Evolutionary conservation across 176 grass and related monocot genomes (phyloP), one percentile per base, ranked within the genome.

Genomic region (Puccinellia tenuiflora): DNA sequence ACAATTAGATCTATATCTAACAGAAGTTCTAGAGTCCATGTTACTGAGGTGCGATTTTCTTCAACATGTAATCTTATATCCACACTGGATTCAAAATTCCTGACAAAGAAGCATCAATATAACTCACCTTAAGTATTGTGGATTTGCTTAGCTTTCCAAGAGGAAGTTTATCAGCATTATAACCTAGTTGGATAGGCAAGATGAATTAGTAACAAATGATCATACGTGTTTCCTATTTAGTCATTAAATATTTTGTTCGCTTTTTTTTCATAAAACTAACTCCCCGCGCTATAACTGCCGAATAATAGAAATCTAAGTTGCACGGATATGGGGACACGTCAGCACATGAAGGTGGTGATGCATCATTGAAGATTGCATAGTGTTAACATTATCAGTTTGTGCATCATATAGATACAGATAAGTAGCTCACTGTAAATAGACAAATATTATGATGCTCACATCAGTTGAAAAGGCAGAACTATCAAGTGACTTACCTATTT

Each of bases 131-230:
- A 64, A 95, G 81, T 86, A 98, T 92, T 81, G 90, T 98, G 78
- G 96, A 91, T 90, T 95, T 95, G 77, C 96, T 95, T 80, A 98
- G 85, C 85, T 93, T 98, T 77, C 96, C 96, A 79, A 98, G 92
- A 68, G 96, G 96, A 75, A 98, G 83, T 84, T 95, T 98, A 53
- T 98, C 96, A 73, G 96, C 92, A 86, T 98, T 95, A 80, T 95
- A 98, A 52, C 96, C 96, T 98, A 85, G 20, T 80, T 78, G 50
- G 39, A 76, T 82, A 81, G 33, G 38, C 24, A 66, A 83, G 10
- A 83, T 33, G n/a, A 85, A 79, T 90, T 80, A 90, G 77, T 85
- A 68, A 73, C 25, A 64, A 28, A 76, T 82, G 45, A 63, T 34
- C 5, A 14, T 52, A 39, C 20, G 59, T 65, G 76, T 29, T 73